Conservation (phyloP, 768 basidiomycete species). For the Tulasnella sp. region DNA sequence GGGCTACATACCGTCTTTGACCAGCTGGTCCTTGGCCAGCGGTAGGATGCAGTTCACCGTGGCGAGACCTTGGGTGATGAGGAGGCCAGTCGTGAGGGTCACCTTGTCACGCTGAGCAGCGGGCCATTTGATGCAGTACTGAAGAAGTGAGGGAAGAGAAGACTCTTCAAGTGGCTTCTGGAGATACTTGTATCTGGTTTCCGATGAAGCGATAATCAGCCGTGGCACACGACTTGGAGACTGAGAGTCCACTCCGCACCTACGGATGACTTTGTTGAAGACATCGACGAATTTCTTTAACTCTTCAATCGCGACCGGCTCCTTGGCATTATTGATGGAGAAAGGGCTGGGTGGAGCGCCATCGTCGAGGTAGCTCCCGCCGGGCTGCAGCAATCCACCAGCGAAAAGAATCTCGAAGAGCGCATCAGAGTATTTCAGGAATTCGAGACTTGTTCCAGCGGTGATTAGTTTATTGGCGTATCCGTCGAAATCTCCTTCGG, state of each 20-base stretch:
- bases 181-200: constrained; percentile 88
- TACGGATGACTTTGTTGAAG: constrained; percentile 88
- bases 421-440: constrained; percentile 91
- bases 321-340: constrained; percentile 70
- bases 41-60: constrained; percentile 64
- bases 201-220: neutral
- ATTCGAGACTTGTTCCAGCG: constrained; percentile 87
- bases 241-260: constrained; percentile 36
- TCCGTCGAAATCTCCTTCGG: constrained; percentile 67
- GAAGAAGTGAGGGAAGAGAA: constrained; percentile 69
- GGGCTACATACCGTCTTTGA: constrained; percentile 66
- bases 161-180: constrained; percentile 89
- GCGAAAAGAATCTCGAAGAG: constrained; percentile 94
- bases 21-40: constrained; percentile 84
- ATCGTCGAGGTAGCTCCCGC: constrained; percentile 82
- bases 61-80: constrained; percentile 75
- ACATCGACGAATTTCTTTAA: constrained; percentile 91
- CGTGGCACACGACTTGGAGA: neutral
- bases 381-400: constrained; percentile 92
- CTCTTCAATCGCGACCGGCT: constrained; percentile 69
- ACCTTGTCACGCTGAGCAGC: constrained; percentile 69
- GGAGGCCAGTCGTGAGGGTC: constrained; percentile 62
- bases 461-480: constrained; percentile 75
- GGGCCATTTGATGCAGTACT: constrained; percentile 81
- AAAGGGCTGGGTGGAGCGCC: constrained; percentile 77